These are phyloP conservation scores for Huntiella bhutanensis DNA, from an alignment of 2,329 filamentous ascomycete genomes.

Conservation along the genomic window DNA sequence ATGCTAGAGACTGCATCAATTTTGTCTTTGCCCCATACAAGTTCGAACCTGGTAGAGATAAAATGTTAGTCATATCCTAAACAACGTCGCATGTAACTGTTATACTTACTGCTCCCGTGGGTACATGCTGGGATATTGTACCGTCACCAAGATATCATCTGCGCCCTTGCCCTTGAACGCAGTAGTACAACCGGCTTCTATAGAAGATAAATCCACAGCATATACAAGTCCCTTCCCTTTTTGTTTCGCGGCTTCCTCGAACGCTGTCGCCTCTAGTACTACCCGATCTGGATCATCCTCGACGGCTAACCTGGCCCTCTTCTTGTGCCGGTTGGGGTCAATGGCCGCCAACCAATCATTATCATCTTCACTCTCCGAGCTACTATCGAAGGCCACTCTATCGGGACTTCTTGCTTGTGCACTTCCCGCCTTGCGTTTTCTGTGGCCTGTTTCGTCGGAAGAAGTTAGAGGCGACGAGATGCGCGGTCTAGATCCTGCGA, in stretches of 20 bases:
- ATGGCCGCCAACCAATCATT: slow-evolving; percentile 29
- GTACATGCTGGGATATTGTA: slow-evolving; percentile 70
- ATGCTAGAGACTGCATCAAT: slow-evolving; percentile 63
- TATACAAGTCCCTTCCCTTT: slow-evolving; percentile 33
- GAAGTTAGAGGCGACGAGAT: slow-evolving; percentile 8
- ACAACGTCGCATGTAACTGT: slow-evolving; percentile 11
- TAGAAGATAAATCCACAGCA: slow-evolving; percentile 35
- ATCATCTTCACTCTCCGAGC: slow-evolving; percentile 32
- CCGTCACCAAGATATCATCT: slow-evolving; percentile 40
- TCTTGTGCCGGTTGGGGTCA: slow-evolving; percentile 28
- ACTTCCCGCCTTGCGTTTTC: slow-evolving; percentile 29
- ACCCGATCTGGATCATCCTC: slow-evolving; percentile 7
- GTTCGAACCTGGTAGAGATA: slow-evolving; percentile 37
- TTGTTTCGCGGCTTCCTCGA: slow-evolving; percentile 13
- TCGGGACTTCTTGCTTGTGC: slow-evolving; percentile 24
- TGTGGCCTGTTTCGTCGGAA: slow-evolving; percentile 12
- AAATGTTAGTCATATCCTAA: slow-evolving; percentile 8
- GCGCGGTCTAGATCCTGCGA: slow-evolving; percentile 1
- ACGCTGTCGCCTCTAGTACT: slow-evolving; percentile 4
- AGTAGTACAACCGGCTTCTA: slow-evolving; percentile 30
- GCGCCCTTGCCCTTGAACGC: slow-evolving; percentile 26
- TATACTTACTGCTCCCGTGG: slow-evolving; percentile 43
- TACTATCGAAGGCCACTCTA: slow-evolving; percentile 30
- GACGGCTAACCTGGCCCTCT: slow-evolving; percentile 13
- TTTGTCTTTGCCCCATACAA: slow-evolving; percentile 61